phyloP scores from a whole-genome alignment of 176 grass and related monocot species.

The Phragmites australis region DNA sequence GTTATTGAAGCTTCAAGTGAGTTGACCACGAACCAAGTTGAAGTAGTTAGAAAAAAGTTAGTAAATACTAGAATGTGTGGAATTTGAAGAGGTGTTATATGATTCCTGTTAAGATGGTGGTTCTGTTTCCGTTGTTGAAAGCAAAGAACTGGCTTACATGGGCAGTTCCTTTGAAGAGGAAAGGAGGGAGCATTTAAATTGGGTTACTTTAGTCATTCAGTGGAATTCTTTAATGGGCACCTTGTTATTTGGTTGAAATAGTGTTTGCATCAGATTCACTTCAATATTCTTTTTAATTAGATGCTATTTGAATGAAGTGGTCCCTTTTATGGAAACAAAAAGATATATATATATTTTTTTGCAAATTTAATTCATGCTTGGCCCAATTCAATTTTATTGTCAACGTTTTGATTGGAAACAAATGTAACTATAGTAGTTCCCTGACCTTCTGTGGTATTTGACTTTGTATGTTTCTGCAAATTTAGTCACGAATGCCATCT shows the following conservation, averaged over 20 bases:
- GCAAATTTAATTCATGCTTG: background rate
- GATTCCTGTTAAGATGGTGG: background rate
- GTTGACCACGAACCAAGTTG: slow-evolving; percentile 34
- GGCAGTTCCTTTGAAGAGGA: background rate
- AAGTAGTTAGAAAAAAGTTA: background rate
- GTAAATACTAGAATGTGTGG: background rate
- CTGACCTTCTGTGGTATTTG: background rate
- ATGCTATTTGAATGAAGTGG: background rate
- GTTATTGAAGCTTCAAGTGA: background rate
- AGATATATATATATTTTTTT: background rate
- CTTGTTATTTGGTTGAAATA: background rate
- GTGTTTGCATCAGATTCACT: background rate
- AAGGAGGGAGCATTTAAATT: background rate
- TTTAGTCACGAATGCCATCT: slow-evolving; percentile 2
- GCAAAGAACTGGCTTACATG: background rate
- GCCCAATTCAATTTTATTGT: background rate
- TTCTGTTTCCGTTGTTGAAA: background rate
- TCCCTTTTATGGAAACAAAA: background rate
- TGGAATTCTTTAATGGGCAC: background rate
- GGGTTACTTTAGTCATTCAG: background rate
- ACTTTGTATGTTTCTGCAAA: slow-evolving; percentile 21
- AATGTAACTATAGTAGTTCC: background rate
- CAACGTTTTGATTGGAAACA: background rate
- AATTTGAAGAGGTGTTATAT: background rate
- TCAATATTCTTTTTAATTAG: background rate